Conservation (phyloP, 208 protist genomes). For the Naegleria lovaniensis region DNA sequence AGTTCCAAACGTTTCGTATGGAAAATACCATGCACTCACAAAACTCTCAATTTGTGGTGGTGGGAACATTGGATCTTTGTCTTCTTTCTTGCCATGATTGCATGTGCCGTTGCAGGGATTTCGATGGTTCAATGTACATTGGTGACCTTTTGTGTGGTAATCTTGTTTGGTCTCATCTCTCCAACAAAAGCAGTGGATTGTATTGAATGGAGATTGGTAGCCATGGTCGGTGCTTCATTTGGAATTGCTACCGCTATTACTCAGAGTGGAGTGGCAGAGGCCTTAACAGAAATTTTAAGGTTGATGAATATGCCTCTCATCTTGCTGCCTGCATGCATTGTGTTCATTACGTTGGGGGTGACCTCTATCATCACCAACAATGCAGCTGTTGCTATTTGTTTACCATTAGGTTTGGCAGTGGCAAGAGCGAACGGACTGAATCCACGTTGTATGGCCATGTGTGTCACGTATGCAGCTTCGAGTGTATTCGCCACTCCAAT, state of each 20-base stretch:
- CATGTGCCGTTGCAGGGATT: not conserved
- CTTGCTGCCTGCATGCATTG: not conserved
- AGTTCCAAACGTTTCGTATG: not conserved
- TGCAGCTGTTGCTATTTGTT: not conserved
- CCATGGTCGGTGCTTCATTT: not conserved
- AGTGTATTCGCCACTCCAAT: not conserved
- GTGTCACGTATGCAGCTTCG: not conserved
- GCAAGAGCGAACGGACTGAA: not conserved
- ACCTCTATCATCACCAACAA: not conserved
- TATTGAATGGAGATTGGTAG: not conserved
- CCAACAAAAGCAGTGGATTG: not conserved
- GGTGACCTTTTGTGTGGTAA: not conserved
- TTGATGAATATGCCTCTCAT: not conserved
- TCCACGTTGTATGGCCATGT: not conserved
- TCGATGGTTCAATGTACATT: not conserved
- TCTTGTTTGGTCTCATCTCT: not conserved
- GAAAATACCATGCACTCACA: not conserved
- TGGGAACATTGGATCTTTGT: conserved; percentile 1
- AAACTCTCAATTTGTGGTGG: not conserved
- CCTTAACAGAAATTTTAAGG: not conserved
- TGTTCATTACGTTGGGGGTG: not conserved
- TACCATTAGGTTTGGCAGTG: not conserved
- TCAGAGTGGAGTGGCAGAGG: not conserved
- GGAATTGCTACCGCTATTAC: not conserved
- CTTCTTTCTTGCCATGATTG: not conserved